These are phyloP conservation scores for Nicotiana otophora DNA, from an alignment of 257 asterid genomes.

Conservation along the genomic window DNA sequence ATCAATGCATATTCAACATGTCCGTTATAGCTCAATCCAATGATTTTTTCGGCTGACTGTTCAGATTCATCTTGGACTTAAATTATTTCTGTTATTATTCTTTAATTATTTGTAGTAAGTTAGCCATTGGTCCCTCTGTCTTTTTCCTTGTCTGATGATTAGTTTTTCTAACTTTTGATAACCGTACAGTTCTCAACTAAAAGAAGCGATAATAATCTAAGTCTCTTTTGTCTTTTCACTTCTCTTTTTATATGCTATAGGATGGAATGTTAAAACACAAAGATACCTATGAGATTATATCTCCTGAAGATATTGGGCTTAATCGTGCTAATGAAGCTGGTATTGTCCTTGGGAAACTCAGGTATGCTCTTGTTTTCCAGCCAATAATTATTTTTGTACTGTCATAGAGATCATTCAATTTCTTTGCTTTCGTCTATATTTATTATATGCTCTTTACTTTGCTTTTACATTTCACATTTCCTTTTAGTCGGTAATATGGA, in stretches of 20 bases:
- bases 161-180: neutral
- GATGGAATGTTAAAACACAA: slow-evolving; percentile 97
- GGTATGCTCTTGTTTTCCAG: slow-evolving; percentile 39
- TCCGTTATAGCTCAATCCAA: neutral
- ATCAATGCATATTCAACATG: neutral
- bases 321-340: slow-evolving; percentile 81
- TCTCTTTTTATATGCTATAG: slow-evolving; percentile 24
- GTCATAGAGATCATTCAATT: neutral
- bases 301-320: slow-evolving; percentile 97
- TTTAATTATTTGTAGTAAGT: neutral
- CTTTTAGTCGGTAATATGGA: neutral
- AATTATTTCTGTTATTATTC: neutral
- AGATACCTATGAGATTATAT: slow-evolving; percentile 82
- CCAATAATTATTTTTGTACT: neutral
- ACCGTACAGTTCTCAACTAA: neutral
- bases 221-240: neutral
- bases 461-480: too few relatives aligned
- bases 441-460: neutral
- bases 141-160: neutral
- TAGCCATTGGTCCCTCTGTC: neutral
- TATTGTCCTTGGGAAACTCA: slow-evolving; percentile 92
- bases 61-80: neutral
- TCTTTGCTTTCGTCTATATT: neutral
- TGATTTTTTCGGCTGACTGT: neutral
- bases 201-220: neutral